Evolutionary conservation across 129 eudicot species (phyloP).

Genomic region (Artemisia argyi): DNA sequence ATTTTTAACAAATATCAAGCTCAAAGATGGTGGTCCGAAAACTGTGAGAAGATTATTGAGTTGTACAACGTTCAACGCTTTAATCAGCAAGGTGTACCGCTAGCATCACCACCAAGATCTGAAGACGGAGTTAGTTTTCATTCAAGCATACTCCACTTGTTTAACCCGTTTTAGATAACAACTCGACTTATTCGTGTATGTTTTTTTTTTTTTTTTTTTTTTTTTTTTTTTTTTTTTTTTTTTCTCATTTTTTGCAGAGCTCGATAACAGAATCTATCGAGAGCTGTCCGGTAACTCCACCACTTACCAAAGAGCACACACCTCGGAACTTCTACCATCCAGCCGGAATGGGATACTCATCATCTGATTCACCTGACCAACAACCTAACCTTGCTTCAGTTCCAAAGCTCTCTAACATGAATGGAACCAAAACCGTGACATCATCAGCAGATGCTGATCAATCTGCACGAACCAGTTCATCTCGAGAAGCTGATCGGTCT

Average conservation of each 20-base stretch:
- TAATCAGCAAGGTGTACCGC: conserved; percentile 58
- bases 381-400: conserved; percentile 54
- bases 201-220: background rate
- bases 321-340: conserved; percentile 48
- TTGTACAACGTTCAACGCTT: conserved; percentile 85
- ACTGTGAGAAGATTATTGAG: conserved; percentile 88
- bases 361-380: conserved; percentile 70
- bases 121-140: conserved; percentile 64
- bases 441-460: conserved; percentile 61
- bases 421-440: conserved; percentile 67
- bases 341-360: conserved; percentile 40
- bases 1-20: conserved; percentile 96
- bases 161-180: background rate
- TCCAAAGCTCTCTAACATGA: conserved; percentile 74
- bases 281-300: conserved; percentile 75
- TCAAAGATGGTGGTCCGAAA: conserved; percentile 97
- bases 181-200: background rate
- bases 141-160: background rate
- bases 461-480: conserved; percentile 72
- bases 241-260: conserved; percentile 39
- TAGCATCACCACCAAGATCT: conserved; percentile 59
- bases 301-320: conserved; percentile 55
- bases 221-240: background rate
- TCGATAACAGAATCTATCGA: conserved; percentile 52
- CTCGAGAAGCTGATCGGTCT: conserved; percentile 64